phyloP scores from a whole-genome alignment of 192 early-diverging fungal species.

The Rhizophagus sp. region DNA sequence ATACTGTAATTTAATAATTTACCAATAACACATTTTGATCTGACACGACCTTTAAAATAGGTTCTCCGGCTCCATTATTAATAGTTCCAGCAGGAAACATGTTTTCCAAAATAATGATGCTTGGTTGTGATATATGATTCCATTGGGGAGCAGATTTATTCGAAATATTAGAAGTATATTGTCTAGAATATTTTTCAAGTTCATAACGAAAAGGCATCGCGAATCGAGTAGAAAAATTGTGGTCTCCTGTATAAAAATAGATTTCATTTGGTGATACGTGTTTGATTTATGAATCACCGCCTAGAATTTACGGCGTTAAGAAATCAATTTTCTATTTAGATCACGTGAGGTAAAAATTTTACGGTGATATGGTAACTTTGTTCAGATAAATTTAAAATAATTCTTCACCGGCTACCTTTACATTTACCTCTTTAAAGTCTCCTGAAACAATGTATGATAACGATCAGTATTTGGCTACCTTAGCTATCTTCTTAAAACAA shows the following conservation, averaged over 20 bases:
- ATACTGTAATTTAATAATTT: neutral
- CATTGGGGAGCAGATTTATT: neutral
- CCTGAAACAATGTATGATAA: conserved; percentile 28
- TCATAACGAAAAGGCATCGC: neutral
- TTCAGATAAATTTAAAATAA: too few species aligned
- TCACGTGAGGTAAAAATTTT: too few species aligned
- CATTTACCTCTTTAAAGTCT: neutral
- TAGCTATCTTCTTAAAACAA: conserved; percentile 57
- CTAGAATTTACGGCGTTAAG: too few species aligned
- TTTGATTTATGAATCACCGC: too few species aligned
- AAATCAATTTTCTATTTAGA: too few species aligned
- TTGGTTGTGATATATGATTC: neutral
- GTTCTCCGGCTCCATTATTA: neutral
- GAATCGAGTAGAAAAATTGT: too few species aligned
- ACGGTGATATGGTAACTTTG: too few species aligned
- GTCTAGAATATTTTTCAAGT: conserved; percentile 7
- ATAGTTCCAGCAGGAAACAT: neutral
- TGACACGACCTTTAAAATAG: neutral
- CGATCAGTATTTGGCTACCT: conserved; percentile 47
- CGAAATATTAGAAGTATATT: neutral
- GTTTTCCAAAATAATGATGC: neutral
- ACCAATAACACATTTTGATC: conserved; percentile 1
- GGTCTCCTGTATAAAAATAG: too few species aligned
- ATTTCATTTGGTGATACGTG: too few species aligned
- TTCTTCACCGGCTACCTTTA: too few species aligned